Evolutionary conservation across 768 basidiomycete genomes (phyloP).

Genomic region (Pisolithus marmoratus): DNA sequence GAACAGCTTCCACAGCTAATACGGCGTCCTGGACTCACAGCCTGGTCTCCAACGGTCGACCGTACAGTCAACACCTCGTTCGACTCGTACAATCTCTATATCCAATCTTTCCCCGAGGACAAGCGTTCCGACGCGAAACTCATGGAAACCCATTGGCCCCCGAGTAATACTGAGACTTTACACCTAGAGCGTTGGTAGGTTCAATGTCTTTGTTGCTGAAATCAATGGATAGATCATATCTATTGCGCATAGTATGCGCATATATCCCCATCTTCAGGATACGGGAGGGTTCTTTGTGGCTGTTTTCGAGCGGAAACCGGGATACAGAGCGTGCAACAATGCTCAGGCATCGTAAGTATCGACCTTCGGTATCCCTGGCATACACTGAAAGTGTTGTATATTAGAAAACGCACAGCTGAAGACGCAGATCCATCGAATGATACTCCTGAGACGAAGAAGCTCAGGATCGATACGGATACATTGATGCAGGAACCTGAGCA

Average conservation of each 20-base stretch:
- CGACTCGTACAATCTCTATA: constrained; percentile 57
- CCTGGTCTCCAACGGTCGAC: constrained; percentile 74
- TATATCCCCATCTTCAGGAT: constrained; percentile 94
- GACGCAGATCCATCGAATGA: constrained; percentile 27
- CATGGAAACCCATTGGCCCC: constrained; percentile 76
- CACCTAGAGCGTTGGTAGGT: constrained; percentile 70
- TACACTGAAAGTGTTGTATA: background rate
- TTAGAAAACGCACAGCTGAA: constrained; percentile 45
- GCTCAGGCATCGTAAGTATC: constrained; percentile 12
- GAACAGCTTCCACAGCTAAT: constrained; percentile 63
- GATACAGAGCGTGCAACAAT: background rate
- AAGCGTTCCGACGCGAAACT: constrained; percentile 53
- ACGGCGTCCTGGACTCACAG: constrained; percentile 67
- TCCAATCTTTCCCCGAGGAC: constrained; percentile 43
- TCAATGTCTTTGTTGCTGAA: background rate
- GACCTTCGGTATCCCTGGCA: constrained; percentile 1
- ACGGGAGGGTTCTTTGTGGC: constrained; percentile 99
- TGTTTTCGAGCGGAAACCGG: constrained; percentile 56
- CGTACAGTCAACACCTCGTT: constrained; percentile 45
- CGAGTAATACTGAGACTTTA: constrained; percentile 51
- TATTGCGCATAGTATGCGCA: constrained; percentile 55
- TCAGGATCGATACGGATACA: constrained; percentile 31
- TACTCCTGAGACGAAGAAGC: constrained; percentile 47
- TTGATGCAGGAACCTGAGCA: constrained; percentile 3
- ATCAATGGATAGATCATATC: background rate